Evolutionary conservation across 345 rosid genomes (phyloP), one percentile per base, ranked within the genome.

Genomic region (Boechera stricta): DNA sequence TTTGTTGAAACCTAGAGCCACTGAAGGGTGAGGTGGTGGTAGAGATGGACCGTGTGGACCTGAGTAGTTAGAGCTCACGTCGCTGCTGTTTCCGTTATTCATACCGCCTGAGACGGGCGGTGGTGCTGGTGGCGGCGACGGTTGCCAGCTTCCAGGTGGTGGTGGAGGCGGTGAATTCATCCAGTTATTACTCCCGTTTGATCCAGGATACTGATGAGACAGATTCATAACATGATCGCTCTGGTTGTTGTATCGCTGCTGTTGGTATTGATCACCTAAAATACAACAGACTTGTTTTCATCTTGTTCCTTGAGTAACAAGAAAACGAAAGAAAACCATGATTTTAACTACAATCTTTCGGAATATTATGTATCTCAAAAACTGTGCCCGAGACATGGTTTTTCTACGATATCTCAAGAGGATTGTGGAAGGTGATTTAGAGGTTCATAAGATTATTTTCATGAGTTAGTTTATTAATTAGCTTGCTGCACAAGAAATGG

Each of bases 21-120:
- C 51, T 7, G 74, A 15, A 7, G 96, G 94, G 11, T 82, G 88
- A 0, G 93, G 85, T 7, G 94, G 90, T 10, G 97, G 96, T 67
- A 84, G 28, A 15, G 80, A 53, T 0, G 86, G 87, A 62, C 89
- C 85, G 3, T 78, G 78, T 13, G 87, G 86, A 2, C 90, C 87
- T 0, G 96, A 88, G 81, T 51, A 84, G 64, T 65, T 79, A 52
- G 93, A 79, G 79, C 86, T 91, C 88, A 84, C 64, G 59, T 91
- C 92, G 13, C 86, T 65, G 67, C 89, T 83, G 78, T 64, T 59
- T 12, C 73, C 48, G 29, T 60, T 59, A 64, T 78, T 59, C 9
- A 79, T 1, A 26, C 75, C 78, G 8, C 79, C 75, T 48, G 81
- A 74, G 52, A 69, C 70, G 0, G 1, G 71, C n/a, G 84, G 72